phyloP scores from a whole-genome alignment of 2,329 filamentous ascomycete species.

The Anthostomella pinea region DNA sequence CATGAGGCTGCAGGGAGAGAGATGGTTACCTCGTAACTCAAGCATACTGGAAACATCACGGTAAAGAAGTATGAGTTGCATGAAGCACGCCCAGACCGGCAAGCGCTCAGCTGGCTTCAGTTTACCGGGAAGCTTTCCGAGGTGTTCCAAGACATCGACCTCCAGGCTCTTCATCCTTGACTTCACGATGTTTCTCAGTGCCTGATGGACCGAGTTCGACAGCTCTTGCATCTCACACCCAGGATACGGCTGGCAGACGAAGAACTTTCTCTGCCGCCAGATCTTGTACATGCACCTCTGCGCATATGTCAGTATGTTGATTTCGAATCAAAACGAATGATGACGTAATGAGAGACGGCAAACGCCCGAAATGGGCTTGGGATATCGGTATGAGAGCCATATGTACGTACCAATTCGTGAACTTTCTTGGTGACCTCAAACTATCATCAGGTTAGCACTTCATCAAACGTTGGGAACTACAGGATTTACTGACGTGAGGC shows the following conservation, averaged over 20 bases:
- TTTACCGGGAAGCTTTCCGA: slow-evolving; percentile 14
- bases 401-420: slow-evolving; percentile 43
- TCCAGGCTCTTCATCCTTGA: slow-evolving; percentile 27
- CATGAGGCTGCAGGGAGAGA: too few species aligned
- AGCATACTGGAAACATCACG: slow-evolving; percentile 36
- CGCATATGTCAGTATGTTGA: too few species aligned
- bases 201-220: slow-evolving; percentile 30
- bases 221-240: slow-evolving; percentile 30
- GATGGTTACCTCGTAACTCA: slow-evolving; percentile 19
- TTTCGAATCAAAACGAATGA: too few species aligned
- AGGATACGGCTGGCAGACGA: slow-evolving; percentile 29
- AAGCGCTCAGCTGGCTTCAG: slow-evolving; percentile 36
- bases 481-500: slow-evolving; percentile 23
- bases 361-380: too few species aligned
- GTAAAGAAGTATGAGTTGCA: slow-evolving; percentile 50
- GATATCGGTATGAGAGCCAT: too few species aligned
- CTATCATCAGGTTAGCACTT: slow-evolving; percentile 31
- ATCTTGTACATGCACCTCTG: slow-evolving; percentile 51
- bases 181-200: slow-evolving; percentile 24
- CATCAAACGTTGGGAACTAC: too few species aligned
- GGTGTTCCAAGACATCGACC: slow-evolving; percentile 19
- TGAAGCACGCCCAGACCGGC: slow-evolving; percentile 47
- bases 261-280: slow-evolving; percentile 43
- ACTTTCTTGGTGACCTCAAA: slow-evolving; percentile 42
- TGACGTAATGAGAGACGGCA: too few species aligned